Evolutionary conservation across 116 monocot genomes (phyloP).

Genomic region (Papilionanthe hybrid): DNA sequence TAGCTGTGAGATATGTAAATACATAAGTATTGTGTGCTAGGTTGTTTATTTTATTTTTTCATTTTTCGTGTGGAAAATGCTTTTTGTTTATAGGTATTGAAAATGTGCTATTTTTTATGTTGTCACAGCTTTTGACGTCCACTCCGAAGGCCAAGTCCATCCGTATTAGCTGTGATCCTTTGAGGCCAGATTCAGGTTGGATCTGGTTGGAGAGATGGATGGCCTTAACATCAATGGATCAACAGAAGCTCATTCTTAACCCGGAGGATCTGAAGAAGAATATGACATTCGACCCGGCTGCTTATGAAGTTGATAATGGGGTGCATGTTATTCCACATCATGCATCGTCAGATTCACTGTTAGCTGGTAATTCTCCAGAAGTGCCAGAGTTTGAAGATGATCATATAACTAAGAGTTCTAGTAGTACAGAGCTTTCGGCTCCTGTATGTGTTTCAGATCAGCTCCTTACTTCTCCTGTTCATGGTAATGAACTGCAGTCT

Average conservation of each 20-base stretch:
- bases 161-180: slow-evolving; percentile 69
- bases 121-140: slow-evolving; percentile 55
- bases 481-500: not conserved
- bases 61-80: not conserved
- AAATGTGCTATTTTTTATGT: not conserved
- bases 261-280: not conserved
- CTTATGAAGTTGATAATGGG: not conserved
- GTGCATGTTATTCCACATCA: not conserved
- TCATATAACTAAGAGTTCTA: no score
- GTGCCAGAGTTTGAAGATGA: no score
- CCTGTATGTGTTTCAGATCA: not conserved
- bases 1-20: no score
- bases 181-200: slow-evolving; percentile 67
- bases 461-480: not conserved
- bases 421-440: no score
- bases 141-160: slow-evolving; percentile 44
- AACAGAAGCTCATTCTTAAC: not conserved
- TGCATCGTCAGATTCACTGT: not conserved
- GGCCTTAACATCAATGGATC: slow-evolving; percentile 12
- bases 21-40: no score
- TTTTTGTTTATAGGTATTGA: not conserved
- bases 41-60: no score
- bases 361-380: not conserved
- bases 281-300: not conserved
- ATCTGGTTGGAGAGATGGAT: slow-evolving; percentile 46